phyloP scores from a whole-genome alignment of 805 yeast species.

The Tetrapisispora arboricola region DNA sequence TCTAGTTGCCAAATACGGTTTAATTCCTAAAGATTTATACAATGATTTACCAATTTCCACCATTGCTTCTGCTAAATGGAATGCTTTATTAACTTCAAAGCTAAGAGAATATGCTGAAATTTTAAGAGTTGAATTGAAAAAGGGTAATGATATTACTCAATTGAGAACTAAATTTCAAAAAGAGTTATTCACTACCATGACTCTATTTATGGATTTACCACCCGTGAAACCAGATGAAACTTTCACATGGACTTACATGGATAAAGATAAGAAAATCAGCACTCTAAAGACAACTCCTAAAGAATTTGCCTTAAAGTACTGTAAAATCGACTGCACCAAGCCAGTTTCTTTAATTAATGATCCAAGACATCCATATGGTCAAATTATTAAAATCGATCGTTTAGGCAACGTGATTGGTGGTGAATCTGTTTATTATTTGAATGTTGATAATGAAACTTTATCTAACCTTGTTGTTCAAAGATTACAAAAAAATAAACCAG shows the following conservation, averaged over 20 bases:
- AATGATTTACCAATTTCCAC: conserved; percentile 58
- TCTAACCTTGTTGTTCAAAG: conserved; percentile 55
- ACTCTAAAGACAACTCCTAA: conserved; percentile 49
- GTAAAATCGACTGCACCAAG: conserved; percentile 41
- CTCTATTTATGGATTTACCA: conserved; percentile 67
- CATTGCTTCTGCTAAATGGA: conserved; percentile 42
- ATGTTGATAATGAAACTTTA: conserved; percentile 48
- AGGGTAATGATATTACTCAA: conserved; percentile 33
- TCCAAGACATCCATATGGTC: conserved; percentile 63
- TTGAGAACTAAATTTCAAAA: conserved; percentile 42
- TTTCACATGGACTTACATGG: conserved; percentile 66
- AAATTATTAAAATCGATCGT: conserved; percentile 59
- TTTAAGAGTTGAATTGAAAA: conserved; percentile 36
- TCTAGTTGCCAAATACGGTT: conserved; percentile 68
- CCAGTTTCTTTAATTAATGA: conserved; percentile 67
- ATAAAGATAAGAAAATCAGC: conserved; percentile 52
- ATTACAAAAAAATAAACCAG: conserved; percentile 63
- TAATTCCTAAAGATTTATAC: conserved; percentile 62
- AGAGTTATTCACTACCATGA: conserved; percentile 54
- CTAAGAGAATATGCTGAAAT: conserved; percentile 70
- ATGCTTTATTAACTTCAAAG: conserved; percentile 54
- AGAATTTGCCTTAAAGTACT: conserved; percentile 48
- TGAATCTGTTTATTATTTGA: conserved; percentile 61
- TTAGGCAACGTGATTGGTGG: conserved; percentile 66
- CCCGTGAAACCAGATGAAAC: conserved; percentile 56